These are phyloP conservation scores for Micromonas commoda DNA, from an alignment of 139 green algal species.

Conservation along the genomic window DNA sequence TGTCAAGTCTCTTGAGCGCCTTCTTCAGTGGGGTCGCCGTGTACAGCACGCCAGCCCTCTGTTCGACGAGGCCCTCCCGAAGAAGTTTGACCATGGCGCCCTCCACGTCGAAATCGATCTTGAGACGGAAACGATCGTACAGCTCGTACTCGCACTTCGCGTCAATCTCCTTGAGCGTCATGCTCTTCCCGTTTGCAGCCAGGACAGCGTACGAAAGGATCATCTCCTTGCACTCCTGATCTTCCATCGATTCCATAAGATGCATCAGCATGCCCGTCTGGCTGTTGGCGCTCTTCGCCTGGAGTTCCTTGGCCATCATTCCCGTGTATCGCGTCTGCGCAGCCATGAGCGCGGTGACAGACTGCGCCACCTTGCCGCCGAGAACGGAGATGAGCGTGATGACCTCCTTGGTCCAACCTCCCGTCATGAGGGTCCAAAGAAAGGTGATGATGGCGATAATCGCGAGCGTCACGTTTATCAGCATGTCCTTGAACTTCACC, in stretches of 20 bases:
- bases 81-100: conserved; percentile 4
- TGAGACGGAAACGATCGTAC: background rate
- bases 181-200: background rate
- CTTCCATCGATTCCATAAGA: conserved; percentile 2
- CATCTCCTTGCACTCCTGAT: conserved; percentile 27
- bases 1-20: conserved; percentile 8
- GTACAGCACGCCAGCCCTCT: conserved; percentile 13
- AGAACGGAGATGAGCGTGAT: background rate
- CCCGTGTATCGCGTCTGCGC: background rate
- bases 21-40: conserved; percentile 1
- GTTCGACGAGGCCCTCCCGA: background rate
- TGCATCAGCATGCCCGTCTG: background rate
- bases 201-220: conserved; percentile 7
- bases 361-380: background rate
- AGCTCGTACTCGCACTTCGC: background rate
- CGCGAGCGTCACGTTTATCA: conserved; percentile 8
- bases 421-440: background rate
- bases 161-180: conserved; percentile 24
- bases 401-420: background rate
- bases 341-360: background rate
- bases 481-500: conserved; percentile 3
- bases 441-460: conserved; percentile 11
- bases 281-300: background rate
- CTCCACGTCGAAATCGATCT: conserved; percentile 15
- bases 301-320: conserved; percentile 12